phyloP scores from a whole-genome alignment of 331 rosid species.

The Ulmus americana region DNA sequence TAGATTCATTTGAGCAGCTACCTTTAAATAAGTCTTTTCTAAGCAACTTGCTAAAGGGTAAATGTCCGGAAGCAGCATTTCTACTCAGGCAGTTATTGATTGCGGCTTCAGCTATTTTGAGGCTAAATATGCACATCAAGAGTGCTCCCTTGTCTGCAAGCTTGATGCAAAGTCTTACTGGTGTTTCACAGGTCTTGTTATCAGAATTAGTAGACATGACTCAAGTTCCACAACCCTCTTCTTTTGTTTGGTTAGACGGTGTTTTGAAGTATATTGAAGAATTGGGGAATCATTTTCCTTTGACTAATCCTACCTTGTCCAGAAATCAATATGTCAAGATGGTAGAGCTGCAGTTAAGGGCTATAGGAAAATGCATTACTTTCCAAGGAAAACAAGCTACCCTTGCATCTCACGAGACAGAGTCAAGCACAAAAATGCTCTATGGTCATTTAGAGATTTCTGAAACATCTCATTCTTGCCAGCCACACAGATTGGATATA shows the following conservation, averaged over 20 bases:
- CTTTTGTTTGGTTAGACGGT: slow-evolving; percentile 77
- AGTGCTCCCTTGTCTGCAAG: slow-evolving; percentile 38
- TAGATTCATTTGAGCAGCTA: slow-evolving; percentile 41
- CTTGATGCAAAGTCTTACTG: slow-evolving; percentile 39
- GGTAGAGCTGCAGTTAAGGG: slow-evolving; percentile 56
- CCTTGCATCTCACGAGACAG: slow-evolving; percentile 60
- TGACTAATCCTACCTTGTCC: slow-evolving; percentile 50
- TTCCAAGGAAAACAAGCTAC: slow-evolving; percentile 75
- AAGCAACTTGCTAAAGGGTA: slow-evolving; percentile 59
- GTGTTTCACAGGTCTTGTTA: slow-evolving; percentile 58
- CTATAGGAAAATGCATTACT: slow-evolving; percentile 70
- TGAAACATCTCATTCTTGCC: slow-evolving; percentile 42
- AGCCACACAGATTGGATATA: slow-evolving; percentile 50
- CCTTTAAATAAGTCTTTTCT: slow-evolving; percentile 48
- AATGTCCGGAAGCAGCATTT: slow-evolving; percentile 47
- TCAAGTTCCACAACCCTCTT: slow-evolving; percentile 54
- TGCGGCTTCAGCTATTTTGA: slow-evolving; percentile 60
- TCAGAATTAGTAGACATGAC: slow-evolving; percentile 49
- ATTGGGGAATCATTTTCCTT: slow-evolving; percentile 55
- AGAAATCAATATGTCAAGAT: slow-evolving; percentile 45
- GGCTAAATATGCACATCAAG: slow-evolving; percentile 49
- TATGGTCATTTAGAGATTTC: slow-evolving; percentile 29
- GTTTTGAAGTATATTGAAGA: slow-evolving; percentile 65
- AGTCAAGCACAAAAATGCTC: slow-evolving; percentile 57
- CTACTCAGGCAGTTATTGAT: slow-evolving; percentile 65